Percentiles rank a stretch among this genome's conserved stretches.
Evolutionary conservation across 805 yeast genomes (phyloP).

Genomic region (Yamadazyma tumulicola): DNA sequence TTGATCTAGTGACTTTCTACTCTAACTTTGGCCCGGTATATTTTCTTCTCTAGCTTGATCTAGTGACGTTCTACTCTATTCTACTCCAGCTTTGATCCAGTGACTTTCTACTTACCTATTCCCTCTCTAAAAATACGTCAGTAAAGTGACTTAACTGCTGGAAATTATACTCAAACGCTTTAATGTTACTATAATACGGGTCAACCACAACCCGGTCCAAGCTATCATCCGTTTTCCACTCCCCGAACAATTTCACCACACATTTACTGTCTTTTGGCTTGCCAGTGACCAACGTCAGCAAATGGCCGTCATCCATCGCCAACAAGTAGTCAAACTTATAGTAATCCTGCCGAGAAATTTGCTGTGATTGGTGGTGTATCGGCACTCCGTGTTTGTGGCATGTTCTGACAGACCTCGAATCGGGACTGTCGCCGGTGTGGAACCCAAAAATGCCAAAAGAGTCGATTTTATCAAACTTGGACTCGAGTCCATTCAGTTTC

Average conservation of each 20-base stretch:
- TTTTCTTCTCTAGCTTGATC: too few relatives aligned
- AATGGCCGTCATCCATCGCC: slow-evolving; percentile 67
- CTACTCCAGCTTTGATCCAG: too few relatives aligned
- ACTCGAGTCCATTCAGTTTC: slow-evolving; percentile 40
- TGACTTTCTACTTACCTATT: too few relatives aligned
- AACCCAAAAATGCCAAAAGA: slow-evolving; percentile 88
- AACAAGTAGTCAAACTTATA: slow-evolving; percentile 62
- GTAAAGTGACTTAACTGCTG: slow-evolving; percentile 73
- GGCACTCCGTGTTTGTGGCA: slow-evolving; percentile 73
- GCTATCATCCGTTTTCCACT: slow-evolving; percentile 58
- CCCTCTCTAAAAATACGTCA: slow-evolving; percentile 60
- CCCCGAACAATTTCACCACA: slow-evolving; percentile 66
- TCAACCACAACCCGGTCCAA: slow-evolving; percentile 68
- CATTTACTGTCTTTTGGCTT: slow-evolving; percentile 51
- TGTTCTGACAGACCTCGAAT: slow-evolving; percentile 63
- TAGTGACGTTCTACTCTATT: too few relatives aligned
- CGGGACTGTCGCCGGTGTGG: slow-evolving; percentile 83
- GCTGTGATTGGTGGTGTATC: slow-evolving; percentile 72
- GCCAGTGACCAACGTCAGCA: slow-evolving; percentile 46
- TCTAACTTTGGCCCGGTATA: too few relatives aligned
- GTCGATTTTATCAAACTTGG: slow-evolving; percentile 58
- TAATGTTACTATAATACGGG: slow-evolving; percentile 87
- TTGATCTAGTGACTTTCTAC: too few relatives aligned
- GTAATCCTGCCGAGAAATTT: slow-evolving; percentile 51
- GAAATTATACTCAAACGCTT: slow-evolving; percentile 80